These are phyloP conservation scores for Emergomyces africanus DNA, from an alignment of 2,329 filamentous ascomycete genomes.

Conservation along the genomic window DNA sequence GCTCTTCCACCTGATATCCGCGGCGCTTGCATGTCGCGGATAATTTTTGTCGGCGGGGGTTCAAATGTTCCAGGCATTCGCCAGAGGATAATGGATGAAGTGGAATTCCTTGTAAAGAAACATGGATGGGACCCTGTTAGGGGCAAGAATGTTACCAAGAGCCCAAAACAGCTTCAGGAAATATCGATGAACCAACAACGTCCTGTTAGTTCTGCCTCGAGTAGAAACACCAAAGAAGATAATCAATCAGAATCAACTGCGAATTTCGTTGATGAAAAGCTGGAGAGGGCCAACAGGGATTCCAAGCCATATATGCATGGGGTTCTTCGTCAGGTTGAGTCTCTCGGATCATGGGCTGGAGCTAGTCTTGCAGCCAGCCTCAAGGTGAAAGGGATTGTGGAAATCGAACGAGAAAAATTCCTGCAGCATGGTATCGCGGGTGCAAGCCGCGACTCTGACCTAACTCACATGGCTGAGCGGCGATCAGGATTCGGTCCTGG, in stretches of 20 bases:
- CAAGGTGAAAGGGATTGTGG: constrained; percentile 47
- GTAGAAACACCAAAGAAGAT: constrained; percentile 6
- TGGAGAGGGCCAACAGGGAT: constrained; percentile 26
- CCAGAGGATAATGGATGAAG: constrained; percentile 60
- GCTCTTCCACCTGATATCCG: constrained; percentile 70
- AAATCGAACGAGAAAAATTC: constrained; percentile 53
- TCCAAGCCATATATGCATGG: constrained; percentile 23
- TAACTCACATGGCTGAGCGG: constrained; percentile 23
- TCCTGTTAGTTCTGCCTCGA: constrained; percentile 11
- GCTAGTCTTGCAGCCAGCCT: constrained; percentile 48
- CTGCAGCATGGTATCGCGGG: constrained; percentile 37
- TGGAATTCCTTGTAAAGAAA: constrained; percentile 51
- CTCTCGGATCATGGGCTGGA: constrained; percentile 51
- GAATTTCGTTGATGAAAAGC: constrained; percentile 34
- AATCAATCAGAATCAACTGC: constrained; percentile 26
- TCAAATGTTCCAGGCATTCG: constrained; percentile 69
- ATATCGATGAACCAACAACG: constrained; percentile 18
- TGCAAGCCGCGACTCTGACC: constrained; percentile 32
- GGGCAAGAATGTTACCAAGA: constrained; percentile 50
- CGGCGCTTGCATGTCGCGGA: constrained; percentile 73
- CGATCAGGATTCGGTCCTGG: constrained; percentile 22
- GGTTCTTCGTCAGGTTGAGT: constrained; percentile 40
- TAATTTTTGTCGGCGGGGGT: constrained; percentile 74
- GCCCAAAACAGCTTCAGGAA: constrained; percentile 28
- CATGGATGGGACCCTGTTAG: constrained; percentile 67